Conservation (phyloP, 108 stramenopile species). For the Mediolabrus comicus region DNA sequence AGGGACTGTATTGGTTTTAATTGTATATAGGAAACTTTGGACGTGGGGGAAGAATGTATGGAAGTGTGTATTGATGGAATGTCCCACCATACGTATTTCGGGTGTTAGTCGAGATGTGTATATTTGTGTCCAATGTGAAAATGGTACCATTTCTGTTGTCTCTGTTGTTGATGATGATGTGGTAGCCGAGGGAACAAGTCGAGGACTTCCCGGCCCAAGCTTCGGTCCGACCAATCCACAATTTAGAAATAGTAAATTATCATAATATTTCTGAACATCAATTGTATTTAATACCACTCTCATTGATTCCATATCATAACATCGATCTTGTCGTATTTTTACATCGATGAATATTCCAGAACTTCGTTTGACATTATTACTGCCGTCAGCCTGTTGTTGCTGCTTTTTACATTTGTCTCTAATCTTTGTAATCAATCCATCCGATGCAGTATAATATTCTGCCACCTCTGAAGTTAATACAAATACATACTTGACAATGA, state of each 20-base stretch:
- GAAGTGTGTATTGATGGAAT: slow-evolving; percentile 48
- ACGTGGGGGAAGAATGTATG: slow-evolving; percentile 48
- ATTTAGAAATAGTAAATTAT: slow-evolving; percentile 56
- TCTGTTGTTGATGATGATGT: neutral
- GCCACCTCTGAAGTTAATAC: slow-evolving; percentile 43
- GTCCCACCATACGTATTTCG: slow-evolving; percentile 40
- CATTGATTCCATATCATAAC: slow-evolving; percentile 59
- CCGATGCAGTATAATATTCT: slow-evolving; percentile 22
- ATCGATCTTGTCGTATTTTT: slow-evolving; percentile 36
- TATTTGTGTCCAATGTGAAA: slow-evolving; percentile 44
- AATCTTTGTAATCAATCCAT: slow-evolving; percentile 36
- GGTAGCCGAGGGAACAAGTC: neutral
- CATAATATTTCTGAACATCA: slow-evolving; percentile 30
- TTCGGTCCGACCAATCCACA: slow-evolving; percentile 56
- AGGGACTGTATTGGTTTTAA: slow-evolving; percentile 34
- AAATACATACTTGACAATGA: slow-evolving; percentile 30
- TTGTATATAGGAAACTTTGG: slow-evolving; percentile 48
- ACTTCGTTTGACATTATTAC: neutral
- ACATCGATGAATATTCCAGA: slow-evolving; percentile 25
- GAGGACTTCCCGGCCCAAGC: slow-evolving; percentile 30
- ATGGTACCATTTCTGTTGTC: slow-evolving; percentile 20
- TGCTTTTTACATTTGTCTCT: slow-evolving; percentile 19
- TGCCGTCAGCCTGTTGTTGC: slow-evolving; percentile 3
- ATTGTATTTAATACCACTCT: slow-evolving; percentile 16
- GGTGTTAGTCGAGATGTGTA: slow-evolving; percentile 41